phyloP scores from a whole-genome alignment of 208 protist genomes.

The Acanthamoeba culbertsoni region DNA sequence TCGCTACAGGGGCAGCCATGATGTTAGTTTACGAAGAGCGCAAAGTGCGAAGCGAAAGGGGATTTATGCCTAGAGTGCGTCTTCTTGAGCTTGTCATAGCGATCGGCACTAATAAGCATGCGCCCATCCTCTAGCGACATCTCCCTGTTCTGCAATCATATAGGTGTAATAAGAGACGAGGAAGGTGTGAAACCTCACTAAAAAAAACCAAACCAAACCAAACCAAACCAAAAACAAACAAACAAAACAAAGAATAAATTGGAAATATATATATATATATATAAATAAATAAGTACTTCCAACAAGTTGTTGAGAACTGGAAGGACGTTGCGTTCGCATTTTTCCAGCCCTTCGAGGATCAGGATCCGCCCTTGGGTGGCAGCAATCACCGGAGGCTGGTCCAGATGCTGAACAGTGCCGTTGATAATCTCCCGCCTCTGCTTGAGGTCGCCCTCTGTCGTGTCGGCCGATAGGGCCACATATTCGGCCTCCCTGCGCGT shows the following conservation, averaged over 20 bases:
- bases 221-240: slow-evolving; percentile 73
- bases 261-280: not conserved
- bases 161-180: slow-evolving; percentile 65
- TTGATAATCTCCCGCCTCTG: slow-evolving; percentile 87
- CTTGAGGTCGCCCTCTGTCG: slow-evolving; percentile 94
- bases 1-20: not conserved
- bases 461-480: slow-evolving; percentile 91
- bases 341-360: slow-evolving; percentile 93
- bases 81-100: slow-evolving; percentile 87
- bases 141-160: slow-evolving; percentile 94
- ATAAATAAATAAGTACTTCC: not conserved
- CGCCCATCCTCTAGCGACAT: slow-evolving; percentile 94
- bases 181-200: not conserved
- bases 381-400: slow-evolving; percentile 92
- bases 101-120: slow-evolving; percentile 88
- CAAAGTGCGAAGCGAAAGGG: not conserved
- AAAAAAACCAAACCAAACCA: slow-evolving; percentile 70
- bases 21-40: not conserved
- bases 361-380: slow-evolving; percentile 89
- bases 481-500: slow-evolving; percentile 85
- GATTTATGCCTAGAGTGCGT: not conserved
- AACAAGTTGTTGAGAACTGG: slow-evolving; percentile 67
- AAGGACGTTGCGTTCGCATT: slow-evolving; percentile 93
- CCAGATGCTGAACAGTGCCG: slow-evolving; percentile 88
- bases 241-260: no score